A percentile compares a stretch with the other conserved stretches of the same genome.
Conservation (phyloP, 2,329 filamentous ascomycete genomes). For the Cordyceps fumosorosea region DNA sequence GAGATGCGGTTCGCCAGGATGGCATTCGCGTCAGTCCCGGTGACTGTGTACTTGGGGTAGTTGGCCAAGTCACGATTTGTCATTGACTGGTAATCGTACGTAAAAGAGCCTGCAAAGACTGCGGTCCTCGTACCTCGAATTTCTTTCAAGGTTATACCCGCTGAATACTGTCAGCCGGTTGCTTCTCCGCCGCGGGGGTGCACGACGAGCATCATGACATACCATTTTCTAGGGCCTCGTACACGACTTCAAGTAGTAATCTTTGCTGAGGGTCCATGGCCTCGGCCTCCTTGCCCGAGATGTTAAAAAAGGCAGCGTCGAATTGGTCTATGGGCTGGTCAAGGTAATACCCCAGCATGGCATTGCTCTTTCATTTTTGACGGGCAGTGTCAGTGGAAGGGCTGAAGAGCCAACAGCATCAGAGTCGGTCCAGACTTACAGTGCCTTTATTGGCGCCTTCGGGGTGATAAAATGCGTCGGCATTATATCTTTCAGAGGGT, state of each 20-base stretch:
- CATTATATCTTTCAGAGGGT: constrained; percentile 20
- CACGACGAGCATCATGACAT: background rate
- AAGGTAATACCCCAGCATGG: background rate
- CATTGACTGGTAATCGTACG: constrained; percentile 22
- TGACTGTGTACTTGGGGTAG: constrained; percentile 29
- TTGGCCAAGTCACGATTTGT: constrained; percentile 23
- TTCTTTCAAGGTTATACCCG: constrained; percentile 14
- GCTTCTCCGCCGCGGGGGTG: background rate
- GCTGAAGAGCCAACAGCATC: no score
- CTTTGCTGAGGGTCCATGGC: constrained; percentile 11
- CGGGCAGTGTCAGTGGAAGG: background rate
- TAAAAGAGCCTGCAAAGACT: constrained; percentile 27
- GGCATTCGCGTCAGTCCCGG: constrained; percentile 21
- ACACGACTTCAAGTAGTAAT: constrained; percentile 3
- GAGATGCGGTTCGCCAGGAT: constrained; percentile 29
- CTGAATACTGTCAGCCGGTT: background rate
- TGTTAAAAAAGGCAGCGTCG: background rate
- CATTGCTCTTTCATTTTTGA: background rate
- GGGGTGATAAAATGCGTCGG: constrained; percentile 5
- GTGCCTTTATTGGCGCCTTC: constrained; percentile 19
- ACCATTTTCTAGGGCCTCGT: constrained; percentile 9
- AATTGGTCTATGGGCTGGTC: background rate
- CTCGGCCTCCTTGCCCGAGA: constrained; percentile 3
- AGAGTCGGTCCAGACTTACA: background rate
- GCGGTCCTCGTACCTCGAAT: constrained; percentile 20